Evolutionary conservation across 306 rosid species (phyloP), one percentile per base, ranked within the genome.

Genomic region (Erythrophleum fordii): DNA sequence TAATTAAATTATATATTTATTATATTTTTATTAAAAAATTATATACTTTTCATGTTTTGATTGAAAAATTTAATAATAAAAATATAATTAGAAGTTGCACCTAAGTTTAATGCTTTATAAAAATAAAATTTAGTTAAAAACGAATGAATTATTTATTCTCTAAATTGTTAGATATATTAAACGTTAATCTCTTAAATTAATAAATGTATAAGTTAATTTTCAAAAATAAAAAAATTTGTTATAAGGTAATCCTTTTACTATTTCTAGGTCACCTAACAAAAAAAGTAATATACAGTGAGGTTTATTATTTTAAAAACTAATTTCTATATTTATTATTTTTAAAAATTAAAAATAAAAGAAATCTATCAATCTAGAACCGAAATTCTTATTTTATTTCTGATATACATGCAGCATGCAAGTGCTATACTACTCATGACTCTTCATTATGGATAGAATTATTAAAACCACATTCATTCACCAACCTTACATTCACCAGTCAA

Each of bases 401-500:
- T 11, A 12, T 58, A 58, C 62, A 56, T 5, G 9, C 8, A 58
- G 65, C 35, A 72, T 75, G 69, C 75, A 81, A 72, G 75, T 77
- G 25, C 73, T 73, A n/a, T n/a, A 58, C 52, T 37, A 77, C 46
- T 68, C 70, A 80, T 60, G 52, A 52, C 28, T 18, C 56, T 67
- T 53, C 29, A 45, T 62, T 23, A 62, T 16, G 44, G 11, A 87
- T n/a, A n/a, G 49, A 39, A 66, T 66, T n/a, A 81, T 70, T 75
- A 83, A 85, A 65, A 59, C 83, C 65, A 83, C 85, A 77, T 85
- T 78, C 87, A 85, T 85, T 83, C 79, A 83, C 76, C 86, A 79
- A 80, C 83, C 77, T 85, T 60, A 85, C 84, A 81, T 75, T 81
- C 83, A 35, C 74, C 79, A 74, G 81, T 82, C 85, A 83, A 84